Evolutionary conservation across 306 rosid species (phyloP).

Genomic region (Glycine soja): DNA sequence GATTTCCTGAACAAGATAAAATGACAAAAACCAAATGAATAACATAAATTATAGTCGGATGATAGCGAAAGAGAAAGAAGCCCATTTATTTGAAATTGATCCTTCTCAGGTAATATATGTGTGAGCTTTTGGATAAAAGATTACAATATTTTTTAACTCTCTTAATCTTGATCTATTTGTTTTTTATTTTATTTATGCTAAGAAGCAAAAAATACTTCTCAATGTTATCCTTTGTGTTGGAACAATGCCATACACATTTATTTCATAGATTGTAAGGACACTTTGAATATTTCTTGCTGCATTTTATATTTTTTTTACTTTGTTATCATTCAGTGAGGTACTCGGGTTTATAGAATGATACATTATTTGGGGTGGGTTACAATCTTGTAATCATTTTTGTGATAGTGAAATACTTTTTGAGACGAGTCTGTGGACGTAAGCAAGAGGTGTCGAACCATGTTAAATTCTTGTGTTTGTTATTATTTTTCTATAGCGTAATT

Average conservation of each 20-base stretch:
- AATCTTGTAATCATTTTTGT: too few relatives aligned
- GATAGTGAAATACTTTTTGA: too few relatives aligned
- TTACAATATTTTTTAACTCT: neutral
- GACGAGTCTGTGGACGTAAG: too few relatives aligned
- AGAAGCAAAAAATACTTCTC: neutral
- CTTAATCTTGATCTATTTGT: neutral
- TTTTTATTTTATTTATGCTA: neutral
- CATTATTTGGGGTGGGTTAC: too few relatives aligned
- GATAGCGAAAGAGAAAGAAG: conserved; percentile 72
- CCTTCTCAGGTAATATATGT: conserved; percentile 72
- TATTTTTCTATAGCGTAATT: too few relatives aligned
- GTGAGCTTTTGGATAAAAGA: neutral
- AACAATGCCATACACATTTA: neutral
- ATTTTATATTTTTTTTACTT: too few relatives aligned
- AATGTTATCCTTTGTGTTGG: neutral
- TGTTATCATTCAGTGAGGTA: too few relatives aligned
- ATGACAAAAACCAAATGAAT: neutral
- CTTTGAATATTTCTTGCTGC: neutral
- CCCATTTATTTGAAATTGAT: conserved; percentile 88
- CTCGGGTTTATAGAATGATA: too few relatives aligned
- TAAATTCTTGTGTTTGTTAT: too few relatives aligned
- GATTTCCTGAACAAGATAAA: conserved; percentile 5
- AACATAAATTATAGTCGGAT: neutral
- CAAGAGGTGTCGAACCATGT: too few relatives aligned
- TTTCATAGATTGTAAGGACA: neutral